Base-by-base conservation (phyloP, 305 asterid genomes). In the Rubia tinctorum region DNA sequence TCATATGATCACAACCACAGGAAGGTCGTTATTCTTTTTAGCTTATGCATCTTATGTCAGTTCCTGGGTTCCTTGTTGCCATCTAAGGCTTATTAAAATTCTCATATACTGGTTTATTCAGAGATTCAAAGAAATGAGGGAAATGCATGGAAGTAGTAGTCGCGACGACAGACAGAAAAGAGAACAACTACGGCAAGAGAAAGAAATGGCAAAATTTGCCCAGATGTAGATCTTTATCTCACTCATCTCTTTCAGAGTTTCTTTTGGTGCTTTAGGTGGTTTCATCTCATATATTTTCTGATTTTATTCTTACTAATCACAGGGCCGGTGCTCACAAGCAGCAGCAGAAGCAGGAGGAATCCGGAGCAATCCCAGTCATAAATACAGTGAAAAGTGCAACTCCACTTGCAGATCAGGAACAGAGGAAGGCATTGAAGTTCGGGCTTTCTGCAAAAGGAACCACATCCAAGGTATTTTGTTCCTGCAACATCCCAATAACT, bases 1-100 rank as follows among this genome's bases (percentile, higher is more conserved):
- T 95, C 99, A 66, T 95, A 95, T 20, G 99, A 95, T 78, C 99
- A 95, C 86, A 95, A 95, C 90, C 99, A 95, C 84, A 85, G 99
- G 84, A 95, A 95, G 96, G 99, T 89, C 71, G 53, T 44, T 27
- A 40, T 20, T 70, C 68, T 76, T 56, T 72, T 55, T 71, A 20
- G 69, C 37, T 51, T 27, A 78, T 78, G 65, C 74, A 68, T 66
- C 20, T 30, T 43, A 71, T 20, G 58, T 60, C 40, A 44, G 11
- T 60, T 62, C 20, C 14, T 70, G 45, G 27, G 76, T 70, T 43
- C 51, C 9, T 76, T 60, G 30, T 79, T 45, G 37, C 73, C 69
- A 62, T 62, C 68, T 66, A 61, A 45, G 77, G 39, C 40, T 23
- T 75, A 10, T 66, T 63, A 64, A 53, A 66, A 49, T 25, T 66